Base-by-base conservation (phyloP, 139 green algal species). In the Nannochloris sp. region DNA sequence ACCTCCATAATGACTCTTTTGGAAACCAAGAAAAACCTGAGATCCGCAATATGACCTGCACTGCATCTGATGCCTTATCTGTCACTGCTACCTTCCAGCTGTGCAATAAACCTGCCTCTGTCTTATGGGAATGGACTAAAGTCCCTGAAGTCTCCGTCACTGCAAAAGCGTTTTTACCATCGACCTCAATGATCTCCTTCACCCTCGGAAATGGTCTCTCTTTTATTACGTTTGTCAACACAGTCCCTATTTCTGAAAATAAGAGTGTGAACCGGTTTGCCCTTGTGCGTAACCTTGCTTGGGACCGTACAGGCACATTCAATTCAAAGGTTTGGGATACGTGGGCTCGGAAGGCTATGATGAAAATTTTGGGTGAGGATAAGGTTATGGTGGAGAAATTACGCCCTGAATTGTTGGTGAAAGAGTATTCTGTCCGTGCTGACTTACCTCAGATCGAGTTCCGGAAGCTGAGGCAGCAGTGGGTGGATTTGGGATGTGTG, bases 141-240 rank as follows among this genome's bases (percentile, higher is more conserved):
- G 74, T 84, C 27, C 56, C 68, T 34, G 48, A 34, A 36, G 48
- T 59, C 10, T 34, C 8, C 30, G 48, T 59, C 9, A 59, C 48
- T 27, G 48, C 48, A 9, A 9, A 12, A 19, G 48, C 48, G 9
- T 59, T 59, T 65, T 70, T 92, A 61, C 85, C 85, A 31, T 82
- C 68, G 54, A 89, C 78, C 51, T 81, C 64, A 10, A 65, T 75
- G 56, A 85, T 92, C 70, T 73, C 72, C 46, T 91, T 92, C 70
- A 81, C 73, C 9, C 72, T 92, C 45, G 84, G 73, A 25, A 58
- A 54, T 19, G 73, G 73, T 6, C 55, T 81, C n/a, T 66, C 44
- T 42, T 86, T 89, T 67, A 87, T 79, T 65, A 90, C 83, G 9
- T 89, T 83, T 38, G 83, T 89, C 70, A 90, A 87, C 73, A 92